Base-by-base conservation (phyloP, 495 filamentous ascomycete genomes). In the Bacidia gigantensis region DNA sequence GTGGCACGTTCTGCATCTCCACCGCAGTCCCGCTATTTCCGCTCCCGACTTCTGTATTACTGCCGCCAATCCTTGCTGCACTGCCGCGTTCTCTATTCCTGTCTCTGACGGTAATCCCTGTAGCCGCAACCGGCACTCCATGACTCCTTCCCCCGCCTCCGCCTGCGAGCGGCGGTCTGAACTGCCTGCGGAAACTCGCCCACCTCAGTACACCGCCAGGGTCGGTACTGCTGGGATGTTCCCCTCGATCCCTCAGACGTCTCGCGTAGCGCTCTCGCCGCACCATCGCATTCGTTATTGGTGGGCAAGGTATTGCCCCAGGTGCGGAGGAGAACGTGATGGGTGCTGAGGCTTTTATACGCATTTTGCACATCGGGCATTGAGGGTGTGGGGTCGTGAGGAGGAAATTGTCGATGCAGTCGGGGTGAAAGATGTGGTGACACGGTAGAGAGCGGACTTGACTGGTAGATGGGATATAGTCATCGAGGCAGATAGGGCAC, bases 301-400 rank as follows among this genome's bases (percentile, higher is more conserved):
- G 10, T 3, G 47, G 47, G 18, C 26, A 9, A n/a, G 24, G 20
- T 11, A n/a, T 25, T 1, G 70, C 64, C 2, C 64, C 69, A 0
- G 86, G 79, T 48, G 79, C 83, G 59, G 78, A 82, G 0, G 82
- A 81, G 2, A 61, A 60, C 2, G 84, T 75, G 29, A 35, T 14
- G 29, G 29, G 7, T 35, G 29, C 29, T 5, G 29, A 35, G 18
- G 69, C 63, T 3, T 95, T 66, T 52, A 86, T 82, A 42, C 73
- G 81, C 43, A 78, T 73, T 60, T 95, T 95, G 70, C 90, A 97
- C 48, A 94, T 65, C 1, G 90, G 90, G 59, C 90, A 97, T n/a
- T n/a, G n/a, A 11, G 93, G 72, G 39, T 81, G 85, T 62, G 82
- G 88, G 58, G 75, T 78, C 38, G 76, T 68, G 45, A 70, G 67